These are phyloP conservation scores for Trypanosoma conorhini DNA, from an alignment of 208 protist species.

Conservation along the genomic window DNA sequence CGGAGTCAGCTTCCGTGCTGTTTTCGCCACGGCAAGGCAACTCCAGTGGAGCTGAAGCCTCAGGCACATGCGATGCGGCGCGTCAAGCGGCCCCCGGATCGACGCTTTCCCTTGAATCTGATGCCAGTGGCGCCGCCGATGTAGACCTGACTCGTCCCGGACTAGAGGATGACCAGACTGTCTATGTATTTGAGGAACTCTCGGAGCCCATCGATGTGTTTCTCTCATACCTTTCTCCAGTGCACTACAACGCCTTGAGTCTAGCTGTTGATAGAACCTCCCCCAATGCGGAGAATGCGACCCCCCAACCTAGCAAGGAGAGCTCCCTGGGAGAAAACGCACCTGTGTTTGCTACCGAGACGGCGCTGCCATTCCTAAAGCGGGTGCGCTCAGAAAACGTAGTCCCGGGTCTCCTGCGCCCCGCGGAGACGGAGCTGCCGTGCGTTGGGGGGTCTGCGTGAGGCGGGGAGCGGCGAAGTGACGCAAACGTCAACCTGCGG, in stretches of 20 bases:
- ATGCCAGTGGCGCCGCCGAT: neutral
- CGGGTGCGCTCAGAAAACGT: neutral
- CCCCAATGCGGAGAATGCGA: neutral
- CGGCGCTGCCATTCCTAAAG: neutral
- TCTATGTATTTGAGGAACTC: conserved; percentile 65
- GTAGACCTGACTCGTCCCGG: neutral
- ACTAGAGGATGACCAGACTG: conserved; percentile 9
- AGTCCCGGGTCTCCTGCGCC: no score
- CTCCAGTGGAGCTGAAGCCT: neutral
- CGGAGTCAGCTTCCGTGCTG: neutral
- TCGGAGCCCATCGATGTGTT: conserved; percentile 82
- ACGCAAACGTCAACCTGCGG: no score
- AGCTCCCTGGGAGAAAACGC: neutral
- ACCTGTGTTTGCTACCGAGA: neutral
- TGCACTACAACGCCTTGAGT: conserved; percentile 87
- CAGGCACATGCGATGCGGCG: neutral
- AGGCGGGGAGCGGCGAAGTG: no score
- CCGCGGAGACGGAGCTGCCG: neutral
- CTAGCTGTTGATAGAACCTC: conserved; percentile 10
- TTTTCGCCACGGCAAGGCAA: neutral
- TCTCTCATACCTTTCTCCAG: conserved; percentile 86
- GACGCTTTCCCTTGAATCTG: neutral
- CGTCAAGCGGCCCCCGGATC: neutral
- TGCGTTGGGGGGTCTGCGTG: neutral
- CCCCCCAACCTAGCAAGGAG: neutral